These are phyloP conservation scores for Gloeostereum incarnatum DNA, from an alignment of 768 basidiomycete species.

Conservation along the genomic window DNA sequence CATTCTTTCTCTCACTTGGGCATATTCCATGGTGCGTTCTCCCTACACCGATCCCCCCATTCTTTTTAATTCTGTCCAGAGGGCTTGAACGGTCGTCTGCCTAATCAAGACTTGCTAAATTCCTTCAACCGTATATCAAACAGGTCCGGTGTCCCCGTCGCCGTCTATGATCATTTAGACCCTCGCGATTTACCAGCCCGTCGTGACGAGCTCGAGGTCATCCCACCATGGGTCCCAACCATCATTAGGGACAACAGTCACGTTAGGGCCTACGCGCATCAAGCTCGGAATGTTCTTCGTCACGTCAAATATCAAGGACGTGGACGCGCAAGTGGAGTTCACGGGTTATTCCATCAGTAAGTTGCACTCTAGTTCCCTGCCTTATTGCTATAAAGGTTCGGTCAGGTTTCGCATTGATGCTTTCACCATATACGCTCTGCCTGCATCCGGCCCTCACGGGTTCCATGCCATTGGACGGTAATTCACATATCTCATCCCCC, in stretches of 20 bases:
- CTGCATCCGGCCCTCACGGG: conserved; percentile 87
- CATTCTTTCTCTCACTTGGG: conserved; percentile 96
- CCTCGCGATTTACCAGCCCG: conserved; percentile 26
- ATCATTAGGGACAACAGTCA: conserved; percentile 28
- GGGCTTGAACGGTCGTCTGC: conserved; percentile 89
- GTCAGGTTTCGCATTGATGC: conserved; percentile 89
- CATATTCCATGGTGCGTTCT: conserved; percentile 72
- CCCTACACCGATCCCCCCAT: not conserved
- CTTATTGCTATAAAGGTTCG: conserved; percentile 4
- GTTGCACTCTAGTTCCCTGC: conserved; percentile 11
- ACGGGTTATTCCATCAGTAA: conserved; percentile 84
- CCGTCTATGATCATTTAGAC: conserved; percentile 74
- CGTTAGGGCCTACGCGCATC: conserved; percentile 43
- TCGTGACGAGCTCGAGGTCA: conserved; percentile 15
- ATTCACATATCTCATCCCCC: conserved; percentile 6
- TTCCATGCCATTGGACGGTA: conserved; percentile 90
- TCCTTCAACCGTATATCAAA: conserved; percentile 65
- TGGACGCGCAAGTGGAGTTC: conserved; percentile 80
- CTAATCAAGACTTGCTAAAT: conserved; percentile 93
- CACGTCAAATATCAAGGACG: conserved; percentile 69
- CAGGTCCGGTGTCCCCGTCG: conserved; percentile 66
- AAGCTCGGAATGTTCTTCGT: conserved; percentile 56
- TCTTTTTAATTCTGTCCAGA: conserved; percentile 37
- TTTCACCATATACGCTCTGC: conserved; percentile 81
- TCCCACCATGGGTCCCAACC: conserved; percentile 38